Evolutionary conservation across 495 filamentous ascomycete genomes (phyloP).

Genomic region (Trichoderma parareesei): DNA sequence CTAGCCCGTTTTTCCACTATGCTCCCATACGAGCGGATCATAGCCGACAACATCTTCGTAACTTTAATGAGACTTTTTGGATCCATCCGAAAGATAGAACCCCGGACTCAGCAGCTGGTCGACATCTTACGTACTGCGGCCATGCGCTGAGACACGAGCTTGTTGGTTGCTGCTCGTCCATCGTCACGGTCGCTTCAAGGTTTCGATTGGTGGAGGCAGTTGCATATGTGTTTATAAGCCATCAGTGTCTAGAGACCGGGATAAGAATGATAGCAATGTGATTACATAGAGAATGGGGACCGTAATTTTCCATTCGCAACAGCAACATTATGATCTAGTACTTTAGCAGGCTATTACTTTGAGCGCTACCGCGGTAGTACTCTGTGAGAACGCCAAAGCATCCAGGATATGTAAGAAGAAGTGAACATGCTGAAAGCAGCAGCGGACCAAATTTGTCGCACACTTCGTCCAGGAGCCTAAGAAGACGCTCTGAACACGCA

Average conservation of each 20-base stretch:
- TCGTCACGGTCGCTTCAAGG: neutral
- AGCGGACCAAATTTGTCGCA: slow-evolving; percentile 18
- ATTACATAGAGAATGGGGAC: neutral
- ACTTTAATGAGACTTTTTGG: slow-evolving; percentile 4
- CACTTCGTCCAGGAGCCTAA: slow-evolving; percentile 15
- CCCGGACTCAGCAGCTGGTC: slow-evolving; percentile 17
- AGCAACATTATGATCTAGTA: slow-evolving; percentile 37
- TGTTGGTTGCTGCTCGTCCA: neutral
- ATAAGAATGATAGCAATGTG: neutral
- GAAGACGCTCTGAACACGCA: slow-evolving; percentile 16
- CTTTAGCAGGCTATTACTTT: slow-evolving; percentile 28
- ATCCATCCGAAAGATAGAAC: slow-evolving; percentile 14
- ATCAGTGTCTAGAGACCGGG: slow-evolving; percentile 22
- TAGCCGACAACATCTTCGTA: slow-evolving; percentile 10
- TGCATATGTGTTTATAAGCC: slow-evolving; percentile 14
- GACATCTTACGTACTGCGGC: slow-evolving; percentile 14
- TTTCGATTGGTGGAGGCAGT: neutral
- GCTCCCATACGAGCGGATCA: neutral
- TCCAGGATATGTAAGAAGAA: slow-evolving; percentile 34
- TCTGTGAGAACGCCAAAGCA: slow-evolving; percentile 19
- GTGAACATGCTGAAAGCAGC: slow-evolving; percentile 31
- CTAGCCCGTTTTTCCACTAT: too few relatives aligned
- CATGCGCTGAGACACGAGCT: slow-evolving; percentile 13
- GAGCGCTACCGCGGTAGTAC: slow-evolving; percentile 19
- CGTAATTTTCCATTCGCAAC: slow-evolving; percentile 26